These are phyloP conservation scores for Hyaloscypha variabilis DNA, from an alignment of 495 filamentous ascomycete genomes.

Conservation along the genomic window DNA sequence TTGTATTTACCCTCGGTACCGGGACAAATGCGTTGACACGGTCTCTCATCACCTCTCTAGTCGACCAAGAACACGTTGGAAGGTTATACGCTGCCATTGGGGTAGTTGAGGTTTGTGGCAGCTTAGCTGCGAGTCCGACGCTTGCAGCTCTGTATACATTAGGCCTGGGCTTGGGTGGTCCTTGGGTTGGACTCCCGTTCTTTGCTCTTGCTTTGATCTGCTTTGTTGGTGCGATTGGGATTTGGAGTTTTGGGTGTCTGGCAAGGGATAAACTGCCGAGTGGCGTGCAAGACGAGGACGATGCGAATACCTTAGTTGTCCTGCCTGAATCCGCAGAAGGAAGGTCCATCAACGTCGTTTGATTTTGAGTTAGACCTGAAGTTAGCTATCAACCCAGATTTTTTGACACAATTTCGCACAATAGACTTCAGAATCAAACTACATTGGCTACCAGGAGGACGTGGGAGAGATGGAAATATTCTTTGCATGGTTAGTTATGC, in stretches of 20 bases:
- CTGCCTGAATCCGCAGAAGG: not conserved
- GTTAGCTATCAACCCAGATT: not conserved
- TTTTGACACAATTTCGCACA: not conserved
- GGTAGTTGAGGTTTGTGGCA: conserved; percentile 56
- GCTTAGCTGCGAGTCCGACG: conserved; percentile 52
- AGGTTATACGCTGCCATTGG: conserved; percentile 59
- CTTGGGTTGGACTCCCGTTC: conserved; percentile 38
- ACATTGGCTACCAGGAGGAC: not conserved
- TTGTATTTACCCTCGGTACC: conserved; percentile 36
- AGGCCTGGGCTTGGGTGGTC: conserved; percentile 33
- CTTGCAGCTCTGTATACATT: conserved; percentile 35
- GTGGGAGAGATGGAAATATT: no score
- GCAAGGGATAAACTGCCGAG: not conserved
- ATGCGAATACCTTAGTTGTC: not conserved
- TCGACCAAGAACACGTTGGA: conserved; percentile 57
- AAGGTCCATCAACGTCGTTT: not conserved
- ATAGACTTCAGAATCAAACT: not conserved
- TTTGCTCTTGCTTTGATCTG: conserved; percentile 7
- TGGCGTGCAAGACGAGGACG: not conserved
- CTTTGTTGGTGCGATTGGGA: conserved; percentile 8
- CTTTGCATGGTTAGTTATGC: no score
- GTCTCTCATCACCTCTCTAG: conserved; percentile 55
- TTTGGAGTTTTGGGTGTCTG: conserved; percentile 23
- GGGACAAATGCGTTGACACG: conserved; percentile 38
- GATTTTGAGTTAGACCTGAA: not conserved